phyloP scores from a whole-genome alignment of 2,329 filamentous ascomycete species.

The Clarireedia paspali region DNA sequence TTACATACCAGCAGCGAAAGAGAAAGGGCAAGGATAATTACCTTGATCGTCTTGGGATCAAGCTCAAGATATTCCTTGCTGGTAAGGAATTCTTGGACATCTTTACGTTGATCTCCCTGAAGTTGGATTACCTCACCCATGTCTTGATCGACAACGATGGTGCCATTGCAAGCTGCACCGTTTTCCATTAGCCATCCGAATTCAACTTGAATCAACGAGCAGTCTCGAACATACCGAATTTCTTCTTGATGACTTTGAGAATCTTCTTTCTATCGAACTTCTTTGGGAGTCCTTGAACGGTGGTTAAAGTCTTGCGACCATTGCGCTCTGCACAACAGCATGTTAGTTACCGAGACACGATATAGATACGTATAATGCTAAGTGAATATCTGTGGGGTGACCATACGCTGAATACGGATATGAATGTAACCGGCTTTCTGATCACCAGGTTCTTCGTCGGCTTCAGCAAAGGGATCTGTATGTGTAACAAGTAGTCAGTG shows the following conservation, averaged over 20 bases:
- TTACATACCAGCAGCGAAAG: not conserved
- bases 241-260: slow-evolving; percentile 99
- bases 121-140: slow-evolving; percentile 99
- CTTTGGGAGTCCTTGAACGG: slow-evolving; percentile 96
- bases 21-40: slow-evolving; percentile 31
- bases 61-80: slow-evolving; percentile 92
- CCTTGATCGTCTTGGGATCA: slow-evolving; percentile 96
- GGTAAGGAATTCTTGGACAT: slow-evolving; percentile 94
- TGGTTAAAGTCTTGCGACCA: slow-evolving; percentile 99
- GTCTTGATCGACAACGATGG: slow-evolving; percentile 89
- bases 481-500: not conserved
- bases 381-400: not conserved
- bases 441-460: slow-evolving; percentile 97
- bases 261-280: slow-evolving; percentile 99
- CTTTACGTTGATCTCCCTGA: slow-evolving; percentile 98
- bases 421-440: slow-evolving; percentile 97
- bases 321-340: slow-evolving; percentile 69
- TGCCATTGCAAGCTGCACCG: slow-evolving; percentile 90
- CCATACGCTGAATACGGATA: slow-evolving; percentile 98
- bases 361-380: not conserved
- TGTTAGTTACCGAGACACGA: slow-evolving; percentile 33
- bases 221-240: slow-evolving; percentile 62
- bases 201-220: not conserved
- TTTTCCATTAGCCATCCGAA: not conserved
- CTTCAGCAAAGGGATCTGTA: slow-evolving; percentile 99